phyloP scores from a whole-genome alignment of 2,329 filamentous ascomycete species.

The Zymoseptoria crescenta region DNA sequence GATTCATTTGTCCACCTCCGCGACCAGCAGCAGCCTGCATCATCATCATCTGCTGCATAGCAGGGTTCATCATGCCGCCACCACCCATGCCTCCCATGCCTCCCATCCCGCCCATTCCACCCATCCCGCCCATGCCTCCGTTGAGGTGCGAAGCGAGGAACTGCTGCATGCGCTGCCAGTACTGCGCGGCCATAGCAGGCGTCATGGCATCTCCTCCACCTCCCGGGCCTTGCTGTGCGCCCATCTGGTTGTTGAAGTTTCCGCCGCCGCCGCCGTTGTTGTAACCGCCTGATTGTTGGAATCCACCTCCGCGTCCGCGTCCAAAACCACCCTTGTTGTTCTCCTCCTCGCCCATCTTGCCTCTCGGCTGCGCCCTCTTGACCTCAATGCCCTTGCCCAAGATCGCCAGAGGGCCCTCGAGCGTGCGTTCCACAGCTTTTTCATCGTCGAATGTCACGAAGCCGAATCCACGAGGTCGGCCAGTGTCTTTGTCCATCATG shows the following conservation, averaged over 20 bases:
- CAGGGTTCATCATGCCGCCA: constrained; percentile 50
- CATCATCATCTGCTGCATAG: constrained; percentile 39
- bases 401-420: constrained; percentile 79
- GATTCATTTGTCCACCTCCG: constrained; percentile 47
- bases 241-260: constrained; percentile 27
- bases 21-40: constrained; percentile 4
- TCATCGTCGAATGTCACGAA: constrained; percentile 98
- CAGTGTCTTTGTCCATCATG: constrained; percentile 99
- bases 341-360: constrained; percentile 88
- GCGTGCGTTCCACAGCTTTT: constrained; percentile 83
- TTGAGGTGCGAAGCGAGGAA: constrained; percentile 65
- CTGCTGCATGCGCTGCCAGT: constrained; percentile 97
- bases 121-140: constrained; percentile 48
- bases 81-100: constrained; percentile 17
- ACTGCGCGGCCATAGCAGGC: constrained; percentile 95
- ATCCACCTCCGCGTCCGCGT: constrained; percentile 36
- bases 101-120: constrained; percentile 27
- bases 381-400: constrained; percentile 96
- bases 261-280: constrained; percentile 22
- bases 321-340: constrained; percentile 8
- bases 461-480: constrained; percentile 89
- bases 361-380: constrained; percentile 92
- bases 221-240: constrained; percentile 10
- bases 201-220: constrained; percentile 53
- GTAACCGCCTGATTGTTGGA: constrained; percentile 31